A percentile compares a stretch with the other conserved stretches of the same genome.
These are phyloP conservation scores for Malus orientalis DNA, from an alignment of 306 rosid species.

Conservation along the genomic window DNA sequence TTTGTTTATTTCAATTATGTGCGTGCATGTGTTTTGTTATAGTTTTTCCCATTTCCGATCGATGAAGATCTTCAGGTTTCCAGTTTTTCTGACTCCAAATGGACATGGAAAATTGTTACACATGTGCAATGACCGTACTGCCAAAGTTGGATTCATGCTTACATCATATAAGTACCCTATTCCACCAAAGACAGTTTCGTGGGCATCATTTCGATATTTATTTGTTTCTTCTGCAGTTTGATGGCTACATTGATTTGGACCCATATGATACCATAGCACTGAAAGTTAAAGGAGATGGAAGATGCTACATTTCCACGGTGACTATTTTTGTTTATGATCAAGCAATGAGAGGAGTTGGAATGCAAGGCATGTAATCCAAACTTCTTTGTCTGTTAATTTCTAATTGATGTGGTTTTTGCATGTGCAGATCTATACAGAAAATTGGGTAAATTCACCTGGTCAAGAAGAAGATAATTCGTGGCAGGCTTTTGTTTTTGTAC, in stretches of 20 bases:
- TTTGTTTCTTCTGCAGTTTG: constrained; percentile 46
- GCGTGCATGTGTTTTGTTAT: background rate
- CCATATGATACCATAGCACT: constrained; percentile 76
- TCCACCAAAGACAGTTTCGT: background rate
- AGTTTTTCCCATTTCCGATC: background rate
- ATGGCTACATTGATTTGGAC: constrained; percentile 85
- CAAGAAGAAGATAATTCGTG: constrained; percentile 82
- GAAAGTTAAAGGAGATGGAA: constrained; percentile 82
- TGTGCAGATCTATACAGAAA: constrained; percentile 81
- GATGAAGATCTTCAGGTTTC: background rate
- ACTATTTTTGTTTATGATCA: constrained; percentile 14
- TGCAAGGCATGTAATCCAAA: background rate
- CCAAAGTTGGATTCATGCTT: background rate
- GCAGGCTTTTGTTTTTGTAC: constrained; percentile 75
- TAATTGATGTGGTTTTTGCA: background rate
- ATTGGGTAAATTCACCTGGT: constrained; percentile 91
- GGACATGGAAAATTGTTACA: background rate
- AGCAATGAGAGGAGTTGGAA: background rate
- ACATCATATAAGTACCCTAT: background rate
- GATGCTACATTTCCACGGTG: constrained; percentile 91
- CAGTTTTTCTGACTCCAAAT: background rate
- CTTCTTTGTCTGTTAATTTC: background rate
- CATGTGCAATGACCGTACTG: background rate
- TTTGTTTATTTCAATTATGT: background rate
- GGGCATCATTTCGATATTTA: background rate